Base-by-base conservation (phyloP, 2,329 filamentous ascomycete species). In the Corynespora cassiicola region DNA sequence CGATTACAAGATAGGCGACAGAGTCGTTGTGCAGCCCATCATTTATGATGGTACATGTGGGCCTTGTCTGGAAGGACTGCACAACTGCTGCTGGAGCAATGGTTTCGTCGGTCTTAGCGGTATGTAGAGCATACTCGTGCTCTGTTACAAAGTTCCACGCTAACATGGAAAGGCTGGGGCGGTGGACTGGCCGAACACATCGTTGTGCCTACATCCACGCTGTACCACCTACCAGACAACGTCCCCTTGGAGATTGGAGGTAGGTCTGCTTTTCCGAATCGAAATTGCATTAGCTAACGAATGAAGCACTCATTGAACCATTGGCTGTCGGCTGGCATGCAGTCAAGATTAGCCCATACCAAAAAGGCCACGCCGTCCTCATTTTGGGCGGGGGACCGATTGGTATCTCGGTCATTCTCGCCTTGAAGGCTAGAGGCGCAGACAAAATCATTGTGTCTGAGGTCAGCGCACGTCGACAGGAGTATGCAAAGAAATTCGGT, bases 281-380 rank as follows among this genome's bases (percentile, higher is more conserved):
- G 10, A 7, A 6, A 18, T 26, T 19, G 26, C 26, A 27, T 12
- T 19, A n/a, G 36, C 31, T 15, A 36, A 21, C 22, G 21, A 14
- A 26, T 15, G 14, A 25, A 65, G 78, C 78, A 0, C 65, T 81
- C 19, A 69, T 80, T 28, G 78, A 80, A 51, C 78, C 78, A 2
- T 63, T 81, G 0, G 70, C 77, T 4, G 78, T 81, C 1, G 78
- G 75, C 12, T 81, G 76, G 76, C 78, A 81, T 49, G 77, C 77
- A 2, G 75, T 80, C 21, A 73, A 75, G 30, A 69, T 75, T 35
- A 76, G 74, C 23, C 71, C 73, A 0, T 77, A 74, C 62, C 73
- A 75, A 46, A 54, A 63, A 5, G 72, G 70, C 12, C 69, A 77
- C 38, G 59, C 69, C 0, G 75, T 69, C 1, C 59, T 81, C 14